phyloP scores from a whole-genome alignment of 495 filamentous ascomycete species.

The Aspergillus diversus region DNA sequence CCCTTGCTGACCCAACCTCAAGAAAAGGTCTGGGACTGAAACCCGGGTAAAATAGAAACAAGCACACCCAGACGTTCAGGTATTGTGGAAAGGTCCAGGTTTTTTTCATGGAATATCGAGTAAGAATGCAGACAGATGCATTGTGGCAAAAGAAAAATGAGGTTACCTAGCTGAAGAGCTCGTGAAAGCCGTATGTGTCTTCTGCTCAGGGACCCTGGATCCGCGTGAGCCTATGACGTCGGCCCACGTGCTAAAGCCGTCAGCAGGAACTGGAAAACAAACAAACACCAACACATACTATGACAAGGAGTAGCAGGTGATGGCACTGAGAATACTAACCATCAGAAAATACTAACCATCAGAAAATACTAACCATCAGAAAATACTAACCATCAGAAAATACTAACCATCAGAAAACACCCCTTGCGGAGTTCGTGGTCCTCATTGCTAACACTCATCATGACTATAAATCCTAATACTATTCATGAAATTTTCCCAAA shows the following conservation, averaged over 20 bases:
- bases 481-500: not conserved
- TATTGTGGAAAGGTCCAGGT: not conserved
- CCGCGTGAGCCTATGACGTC: conserved; percentile 44
- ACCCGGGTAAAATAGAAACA: conserved; percentile 14
- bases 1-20: conserved; percentile 27
- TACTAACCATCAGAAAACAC: too few relatives aligned
- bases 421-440: too few relatives aligned
- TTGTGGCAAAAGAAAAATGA: conserved; percentile 4
- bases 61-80: conserved; percentile 11
- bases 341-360: too few relatives aligned
- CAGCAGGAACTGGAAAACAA: conserved; percentile 12
- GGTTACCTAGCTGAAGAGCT: conserved; percentile 7
- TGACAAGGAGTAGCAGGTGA: too few relatives aligned
- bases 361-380: too few relatives aligned
- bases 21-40: conserved; percentile 6
- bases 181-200: not conserved
- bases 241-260: conserved; percentile 37
- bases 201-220: not conserved
- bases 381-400: too few relatives aligned
- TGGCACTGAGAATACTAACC: too few relatives aligned
- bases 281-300: not conserved
- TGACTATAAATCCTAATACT: too few relatives aligned
- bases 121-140: not conserved
- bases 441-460: too few relatives aligned
- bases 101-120: not conserved